Evolutionary conservation across 2,329 filamentous ascomycete genomes (phyloP).

Genomic region (Westerdykella aurantiaca): DNA sequence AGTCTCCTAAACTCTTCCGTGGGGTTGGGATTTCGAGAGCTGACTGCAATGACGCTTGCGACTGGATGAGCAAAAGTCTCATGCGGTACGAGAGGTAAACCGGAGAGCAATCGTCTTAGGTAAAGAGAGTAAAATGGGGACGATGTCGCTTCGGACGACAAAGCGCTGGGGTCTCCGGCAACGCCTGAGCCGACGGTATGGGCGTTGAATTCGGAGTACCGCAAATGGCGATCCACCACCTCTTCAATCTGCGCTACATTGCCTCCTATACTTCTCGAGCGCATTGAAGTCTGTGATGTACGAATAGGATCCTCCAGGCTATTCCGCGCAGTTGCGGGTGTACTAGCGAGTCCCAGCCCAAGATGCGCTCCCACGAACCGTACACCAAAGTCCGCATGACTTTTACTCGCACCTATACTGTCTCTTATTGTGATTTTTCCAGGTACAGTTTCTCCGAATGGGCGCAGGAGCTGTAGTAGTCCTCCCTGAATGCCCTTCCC

Average conservation of each 20-base stretch:
- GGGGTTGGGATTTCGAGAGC: constrained; percentile 74
- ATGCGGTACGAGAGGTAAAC: constrained; percentile 70
- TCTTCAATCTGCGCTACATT: constrained; percentile 68
- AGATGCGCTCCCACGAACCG: constrained; percentile 71
- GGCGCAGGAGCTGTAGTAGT: constrained; percentile 76
- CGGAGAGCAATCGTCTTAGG: constrained; percentile 74
- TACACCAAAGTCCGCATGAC: constrained; percentile 84
- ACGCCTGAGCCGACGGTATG: constrained; percentile 16
- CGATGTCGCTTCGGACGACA: constrained; percentile 37
- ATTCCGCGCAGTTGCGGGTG: constrained; percentile 20
- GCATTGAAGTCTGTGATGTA: constrained; percentile 23
- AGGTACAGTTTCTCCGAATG: constrained; percentile 81
- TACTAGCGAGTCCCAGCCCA: constrained; percentile 41
- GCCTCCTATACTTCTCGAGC: constrained; percentile 42
- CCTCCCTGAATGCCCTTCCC: constrained; percentile 82
- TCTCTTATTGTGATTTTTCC: constrained; percentile 89
- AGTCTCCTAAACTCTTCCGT: constrained; percentile 81
- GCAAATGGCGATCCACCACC: constrained; percentile 72
- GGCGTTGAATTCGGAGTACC: constrained; percentile 59
- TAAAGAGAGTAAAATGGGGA: constrained; percentile 84
- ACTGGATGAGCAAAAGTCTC: constrained; percentile 95
- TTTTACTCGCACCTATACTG: constrained; percentile 75
- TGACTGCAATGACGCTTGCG: constrained; percentile 90
- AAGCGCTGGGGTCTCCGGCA: constrained; percentile 34
- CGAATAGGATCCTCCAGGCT: constrained; percentile 16